Percentiles rank a stretch among this genome's conserved stretches.
phyloP scores from a whole-genome alignment of 2,329 filamentous ascomycete genomes.

The Phialophora expanda region DNA sequence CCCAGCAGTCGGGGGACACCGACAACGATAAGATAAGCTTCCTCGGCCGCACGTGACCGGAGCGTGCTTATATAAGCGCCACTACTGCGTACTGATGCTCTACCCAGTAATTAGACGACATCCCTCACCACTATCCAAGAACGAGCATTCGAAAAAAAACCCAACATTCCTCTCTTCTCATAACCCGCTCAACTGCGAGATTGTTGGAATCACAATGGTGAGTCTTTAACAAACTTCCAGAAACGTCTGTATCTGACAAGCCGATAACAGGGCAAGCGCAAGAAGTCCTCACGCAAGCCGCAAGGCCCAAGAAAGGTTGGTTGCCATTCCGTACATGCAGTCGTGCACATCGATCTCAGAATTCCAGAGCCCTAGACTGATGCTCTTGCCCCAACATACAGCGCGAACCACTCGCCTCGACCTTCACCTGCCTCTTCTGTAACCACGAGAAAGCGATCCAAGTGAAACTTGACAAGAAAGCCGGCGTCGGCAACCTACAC shows the following conservation, averaged over 20 bases:
- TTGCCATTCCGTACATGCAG: slow-evolving; percentile 46
- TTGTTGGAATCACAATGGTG: slow-evolving; percentile 5
- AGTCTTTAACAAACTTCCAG: neutral
- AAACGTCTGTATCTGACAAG: neutral
- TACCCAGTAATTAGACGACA: neutral
- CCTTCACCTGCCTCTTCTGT: slow-evolving; percentile 98
- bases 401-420: slow-evolving; percentile 62
- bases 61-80: neutral
- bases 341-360: neutral
- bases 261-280: slow-evolving; percentile 78
- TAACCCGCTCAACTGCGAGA: neutral
- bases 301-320: slow-evolving; percentile 33
- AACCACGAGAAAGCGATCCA: slow-evolving; percentile 93
- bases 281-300: slow-evolving; percentile 75
- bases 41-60: neutral
- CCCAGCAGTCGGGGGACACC: neutral
- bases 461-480: slow-evolving; percentile 93
- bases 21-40: slow-evolving; percentile 8
- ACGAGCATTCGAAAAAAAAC: neutral
- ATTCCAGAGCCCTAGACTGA: slow-evolving; percentile 6
- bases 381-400: slow-evolving; percentile 26
- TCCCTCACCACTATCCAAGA: neutral
- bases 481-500: slow-evolving; percentile 78
- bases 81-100: neutral
- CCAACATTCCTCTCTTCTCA: neutral